These are phyloP conservation scores for Erodium moschatum DNA, from an alignment of 441 rosid species.

Conservation along the genomic window DNA sequence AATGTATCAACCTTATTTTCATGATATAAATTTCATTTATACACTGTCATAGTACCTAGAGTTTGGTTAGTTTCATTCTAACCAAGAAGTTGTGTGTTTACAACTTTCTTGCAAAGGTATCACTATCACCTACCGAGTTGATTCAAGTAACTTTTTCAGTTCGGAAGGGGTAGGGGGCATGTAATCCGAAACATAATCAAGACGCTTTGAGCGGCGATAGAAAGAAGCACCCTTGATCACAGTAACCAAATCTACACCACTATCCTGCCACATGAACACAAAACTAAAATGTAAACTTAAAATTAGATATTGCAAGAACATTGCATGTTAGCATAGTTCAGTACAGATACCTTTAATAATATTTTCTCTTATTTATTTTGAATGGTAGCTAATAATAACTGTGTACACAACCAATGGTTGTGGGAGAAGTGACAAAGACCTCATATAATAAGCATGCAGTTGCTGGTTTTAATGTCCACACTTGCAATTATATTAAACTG, in stretches of 20 bases:
- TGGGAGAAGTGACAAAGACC: not conserved
- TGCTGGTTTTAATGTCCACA: not conserved
- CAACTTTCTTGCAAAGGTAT: conserved; percentile 1
- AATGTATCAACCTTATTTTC: not conserved
- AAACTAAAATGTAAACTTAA: conserved; percentile 11
- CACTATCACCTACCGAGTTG: conserved; percentile 36
- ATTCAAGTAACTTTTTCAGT: conserved; percentile 36
- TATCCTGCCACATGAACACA: conserved; percentile 45
- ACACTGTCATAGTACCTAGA: not conserved
- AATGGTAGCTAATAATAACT: not conserved
- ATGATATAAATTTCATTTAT: not conserved
- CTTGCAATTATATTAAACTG: not conserved
- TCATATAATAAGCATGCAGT: not conserved
- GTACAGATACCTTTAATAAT: not conserved
- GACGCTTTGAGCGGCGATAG: conserved; percentile 55
- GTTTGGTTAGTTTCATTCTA: not conserved
- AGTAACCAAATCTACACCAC: conserved; percentile 53
- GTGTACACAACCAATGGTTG: not conserved
- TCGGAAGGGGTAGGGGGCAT: conserved; percentile 58
- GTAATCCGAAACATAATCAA: conserved; percentile 52
- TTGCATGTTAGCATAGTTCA: not conserved
- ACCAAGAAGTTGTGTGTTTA: not conserved
- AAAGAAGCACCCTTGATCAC: conserved; percentile 52
- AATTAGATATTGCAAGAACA: not conserved
- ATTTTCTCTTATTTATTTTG: not conserved